Conservation (phyloP, 2,329 filamentous ascomycete genomes). For the Juglanconis oblonga region DNA sequence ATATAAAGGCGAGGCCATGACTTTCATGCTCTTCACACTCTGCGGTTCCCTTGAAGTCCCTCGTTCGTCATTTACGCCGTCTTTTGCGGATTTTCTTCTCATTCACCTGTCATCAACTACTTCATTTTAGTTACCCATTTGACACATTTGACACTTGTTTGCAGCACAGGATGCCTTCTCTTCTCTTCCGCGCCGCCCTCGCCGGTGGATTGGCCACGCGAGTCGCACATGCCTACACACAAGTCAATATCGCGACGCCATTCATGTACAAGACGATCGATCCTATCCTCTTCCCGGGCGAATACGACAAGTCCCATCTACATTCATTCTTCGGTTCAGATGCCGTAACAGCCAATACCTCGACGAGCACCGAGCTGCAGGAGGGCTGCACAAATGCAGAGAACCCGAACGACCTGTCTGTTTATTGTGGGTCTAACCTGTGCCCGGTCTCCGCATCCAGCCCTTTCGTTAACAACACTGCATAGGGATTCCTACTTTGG, state of each 20-base stretch:
- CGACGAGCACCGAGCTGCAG: conserved; percentile 29
- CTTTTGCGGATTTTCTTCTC: background rate
- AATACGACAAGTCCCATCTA: conserved; percentile 30
- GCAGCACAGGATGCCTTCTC: background rate
- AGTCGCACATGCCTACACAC: conserved; percentile 23
- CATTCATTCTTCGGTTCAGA: conserved; percentile 37
- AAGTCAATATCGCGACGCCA: conserved; percentile 21
- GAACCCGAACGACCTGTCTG: conserved; percentile 29
- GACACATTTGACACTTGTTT: background rate
- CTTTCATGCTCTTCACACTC: too few species aligned
- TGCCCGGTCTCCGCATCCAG: background rate
- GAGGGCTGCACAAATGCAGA: conserved; percentile 26
- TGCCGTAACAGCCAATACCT: conserved; percentile 29
- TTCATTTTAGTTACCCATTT: background rate
- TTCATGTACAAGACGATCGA: conserved; percentile 34
- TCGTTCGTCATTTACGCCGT: too few species aligned
- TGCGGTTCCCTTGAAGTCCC: too few species aligned
- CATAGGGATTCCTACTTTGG: conserved; percentile 17
- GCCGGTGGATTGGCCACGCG: background rate
- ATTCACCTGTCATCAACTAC: background rate
- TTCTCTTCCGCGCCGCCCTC: background rate
- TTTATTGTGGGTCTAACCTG: conserved; percentile 21
- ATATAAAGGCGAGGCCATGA: too few species aligned
- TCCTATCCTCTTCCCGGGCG: conserved; percentile 30
- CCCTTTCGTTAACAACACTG: background rate